Evolutionary conservation across 768 basidiomycete species (phyloP).

Genomic region (Pluteus cervinus): DNA sequence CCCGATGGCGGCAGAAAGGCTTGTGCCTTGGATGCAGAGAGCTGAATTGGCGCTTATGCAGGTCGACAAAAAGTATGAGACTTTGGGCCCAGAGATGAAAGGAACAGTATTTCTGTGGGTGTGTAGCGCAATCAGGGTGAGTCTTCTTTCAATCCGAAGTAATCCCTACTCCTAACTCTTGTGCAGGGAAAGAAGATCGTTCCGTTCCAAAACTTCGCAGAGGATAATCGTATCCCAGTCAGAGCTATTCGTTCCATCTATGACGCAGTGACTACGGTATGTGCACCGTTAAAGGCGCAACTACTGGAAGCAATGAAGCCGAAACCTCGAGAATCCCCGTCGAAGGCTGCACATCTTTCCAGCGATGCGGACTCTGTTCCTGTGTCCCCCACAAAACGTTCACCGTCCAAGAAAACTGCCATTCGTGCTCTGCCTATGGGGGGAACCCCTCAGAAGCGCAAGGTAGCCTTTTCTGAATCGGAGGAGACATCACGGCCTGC

Average conservation of each 20-base stretch:
- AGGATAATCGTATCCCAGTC: conserved; percentile 7
- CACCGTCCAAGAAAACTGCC: no score
- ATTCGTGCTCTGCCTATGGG: no score
- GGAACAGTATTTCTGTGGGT: conserved; percentile 44
- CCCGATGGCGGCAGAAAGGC: conserved; percentile 9
- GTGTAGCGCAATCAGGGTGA: conserved; percentile 32
- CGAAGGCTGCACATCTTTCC: conserved; percentile 1
- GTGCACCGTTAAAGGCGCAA: conserved; percentile 7
- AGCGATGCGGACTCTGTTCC: no score
- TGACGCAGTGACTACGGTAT: conserved; percentile 8
- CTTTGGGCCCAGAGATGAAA: conserved; percentile 19
- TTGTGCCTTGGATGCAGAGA: conserved; percentile 24
- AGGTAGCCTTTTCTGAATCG: no score
- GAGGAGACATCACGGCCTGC: no score
- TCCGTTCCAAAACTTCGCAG: conserved; percentile 10
- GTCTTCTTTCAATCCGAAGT: conserved; percentile 6
- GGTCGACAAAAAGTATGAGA: conserved; percentile 13
- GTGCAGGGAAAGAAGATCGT: conserved; percentile 9
- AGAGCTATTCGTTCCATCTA: conserved; percentile 7
- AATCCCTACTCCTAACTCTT: no score
- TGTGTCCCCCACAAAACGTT: conserved; percentile 4
- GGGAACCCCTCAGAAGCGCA: no score
- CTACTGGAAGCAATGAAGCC: conserved; percentile 8
- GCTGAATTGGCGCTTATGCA: conserved; percentile 25
- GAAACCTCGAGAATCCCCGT: background rate